Conservation (phyloP, 2,329 filamentous ascomycete genomes). For the Aureobasidium sp. region DNA sequence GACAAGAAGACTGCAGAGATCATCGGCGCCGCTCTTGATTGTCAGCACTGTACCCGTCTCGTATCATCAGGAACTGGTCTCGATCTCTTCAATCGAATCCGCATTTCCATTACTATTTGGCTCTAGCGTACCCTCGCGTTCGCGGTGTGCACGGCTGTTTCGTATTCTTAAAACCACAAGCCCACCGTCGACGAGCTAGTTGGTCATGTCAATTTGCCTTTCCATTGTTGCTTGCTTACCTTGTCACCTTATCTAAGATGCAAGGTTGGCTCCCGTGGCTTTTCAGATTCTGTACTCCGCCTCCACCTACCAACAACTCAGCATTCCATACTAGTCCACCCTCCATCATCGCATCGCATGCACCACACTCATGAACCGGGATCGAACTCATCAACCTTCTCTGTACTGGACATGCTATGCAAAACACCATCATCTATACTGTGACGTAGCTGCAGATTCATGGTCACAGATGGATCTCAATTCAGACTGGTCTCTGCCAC, state of each 20-base stretch:
- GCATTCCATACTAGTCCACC: neutral
- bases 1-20: neutral
- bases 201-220: conserved; percentile 10
- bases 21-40: neutral
- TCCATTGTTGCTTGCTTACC: conserved; percentile 11
- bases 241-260: conserved; percentile 13
- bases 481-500: conserved; percentile 2
- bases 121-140: conserved; percentile 8
- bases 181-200: conserved; percentile 6
- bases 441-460: conserved; percentile 6
- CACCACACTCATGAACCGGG: conserved; percentile 3
- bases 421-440: conserved; percentile 1
- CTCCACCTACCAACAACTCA: conserved; percentile 1
- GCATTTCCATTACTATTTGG: neutral
- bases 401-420: conserved; percentile 2
- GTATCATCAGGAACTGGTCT: conserved; percentile 2
- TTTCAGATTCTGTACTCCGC: conserved; percentile 6
- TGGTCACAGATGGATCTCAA: conserved; percentile 7
- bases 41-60: neutral
- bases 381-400: neutral
- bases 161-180: conserved; percentile 12
- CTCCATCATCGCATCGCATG: neutral
- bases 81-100: conserved; percentile 4
- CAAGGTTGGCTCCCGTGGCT: conserved; percentile 6
- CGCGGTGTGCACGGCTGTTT: conserved; percentile 11